Evolutionary conservation across 352 stramenopile species (phyloP), one percentile per base, ranked within the genome.

Genomic region (Phytophthora uliginosa): DNA sequence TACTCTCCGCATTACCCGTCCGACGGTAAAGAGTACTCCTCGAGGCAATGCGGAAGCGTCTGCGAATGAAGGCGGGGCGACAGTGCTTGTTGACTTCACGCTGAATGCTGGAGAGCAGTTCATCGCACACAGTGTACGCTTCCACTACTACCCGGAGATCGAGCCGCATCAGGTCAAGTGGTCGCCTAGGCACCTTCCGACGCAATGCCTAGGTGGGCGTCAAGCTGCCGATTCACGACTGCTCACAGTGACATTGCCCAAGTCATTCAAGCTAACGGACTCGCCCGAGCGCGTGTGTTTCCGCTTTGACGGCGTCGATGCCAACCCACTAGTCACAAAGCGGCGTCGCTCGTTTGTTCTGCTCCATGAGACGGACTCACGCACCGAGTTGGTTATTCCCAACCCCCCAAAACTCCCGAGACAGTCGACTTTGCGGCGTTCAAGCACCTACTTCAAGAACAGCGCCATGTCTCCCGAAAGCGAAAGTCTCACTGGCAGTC

Each of bases 91-190:
- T 42, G 86, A 94, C 56, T 92, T 94, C 52, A 92, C 86, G 4
- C 69, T 94, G 10, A 94, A 94, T 31, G 86, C 82, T 12, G 86
- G 86, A 5, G 86, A 92, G 60, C 86, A 92, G 34, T 94, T 94
- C 55, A 92, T 94, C 33, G 84, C 84, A 2, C 86, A 94, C 45
- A 92, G 85, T 50, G 83, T 88, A 20, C 67, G 77, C 15, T 94
- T 92, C 42, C 76, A 91, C 20, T 94, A 90, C 59, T 89, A 94
- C 59, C 71, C 81, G 1, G 78, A 86, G 3, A 52, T 89, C 9
- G 71, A 87, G 8, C 65, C 77, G 9, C 61, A 31, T 6, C 82
- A 90, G 12, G 56, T 91, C 34, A 85, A 82, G 52, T 92, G 84
- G 86, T 82, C 66, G 4, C 86, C 86, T 3, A 75, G 77, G 15